These are phyloP conservation scores for Fusarium euwallaceae DNA, from an alignment of 2,329 filamentous ascomycete genomes.

Conservation along the genomic window DNA sequence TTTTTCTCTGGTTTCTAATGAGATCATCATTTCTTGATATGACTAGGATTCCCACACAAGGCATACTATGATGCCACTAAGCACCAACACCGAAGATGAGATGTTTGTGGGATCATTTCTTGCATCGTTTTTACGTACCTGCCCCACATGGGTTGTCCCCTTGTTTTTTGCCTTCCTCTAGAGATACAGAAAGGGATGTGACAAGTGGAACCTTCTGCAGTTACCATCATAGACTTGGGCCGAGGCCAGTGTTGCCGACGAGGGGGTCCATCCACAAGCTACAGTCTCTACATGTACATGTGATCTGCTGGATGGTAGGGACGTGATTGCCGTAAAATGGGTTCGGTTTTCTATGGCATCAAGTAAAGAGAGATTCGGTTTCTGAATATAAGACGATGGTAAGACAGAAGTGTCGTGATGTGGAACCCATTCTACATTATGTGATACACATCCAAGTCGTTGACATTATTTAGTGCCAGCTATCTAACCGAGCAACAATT, in stretches of 20 bases:
- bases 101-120: too few relatives aligned
- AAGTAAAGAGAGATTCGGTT: too few relatives aligned
- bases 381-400: too few relatives aligned
- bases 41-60: not conserved
- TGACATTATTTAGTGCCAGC: not conserved
- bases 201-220: not conserved
- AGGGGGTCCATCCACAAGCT: not conserved
- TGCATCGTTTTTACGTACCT: too few relatives aligned
- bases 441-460: too few relatives aligned
- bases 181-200: not conserved
- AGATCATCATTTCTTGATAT: not conserved
- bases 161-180: not conserved
- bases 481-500: not conserved
- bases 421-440: too few relatives aligned
- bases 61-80: not conserved
- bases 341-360: not conserved
- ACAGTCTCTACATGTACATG: too few relatives aligned
- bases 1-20: not conserved
- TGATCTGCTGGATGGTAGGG: not conserved
- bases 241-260: not conserved
- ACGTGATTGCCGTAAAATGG: not conserved
- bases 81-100: not conserved
- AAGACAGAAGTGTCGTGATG: too few relatives aligned
- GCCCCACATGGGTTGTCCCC: too few relatives aligned
- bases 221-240: not conserved